These are phyloP conservation scores for Ogataea chonburiensis DNA, from an alignment of 805 yeast genomes.

Conservation along the genomic window DNA sequence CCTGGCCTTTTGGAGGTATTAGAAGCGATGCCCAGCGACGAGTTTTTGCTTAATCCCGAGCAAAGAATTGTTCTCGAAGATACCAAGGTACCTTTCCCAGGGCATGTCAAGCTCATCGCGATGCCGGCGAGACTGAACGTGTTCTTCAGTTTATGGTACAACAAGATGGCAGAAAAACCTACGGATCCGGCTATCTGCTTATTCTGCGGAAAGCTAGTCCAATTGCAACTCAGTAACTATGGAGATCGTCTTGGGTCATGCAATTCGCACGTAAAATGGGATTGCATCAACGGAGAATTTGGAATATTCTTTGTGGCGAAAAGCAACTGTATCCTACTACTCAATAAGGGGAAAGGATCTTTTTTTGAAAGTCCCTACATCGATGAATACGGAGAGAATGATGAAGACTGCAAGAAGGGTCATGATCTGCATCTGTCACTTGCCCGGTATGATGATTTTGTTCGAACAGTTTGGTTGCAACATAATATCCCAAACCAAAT, in stretches of 20 bases:
- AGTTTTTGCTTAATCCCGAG: constrained; percentile 14
- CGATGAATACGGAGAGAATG: constrained; percentile 83
- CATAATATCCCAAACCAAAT: constrained; percentile 76
- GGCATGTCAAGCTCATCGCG: constrained; percentile 54
- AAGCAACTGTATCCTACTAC: constrained; percentile 58
- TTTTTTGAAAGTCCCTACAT: constrained; percentile 81
- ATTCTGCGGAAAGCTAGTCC: constrained; percentile 70
- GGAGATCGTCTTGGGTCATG: constrained; percentile 72
- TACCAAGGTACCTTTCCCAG: constrained; percentile 57
- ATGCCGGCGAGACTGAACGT: constrained; percentile 67
- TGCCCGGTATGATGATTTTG: constrained; percentile 63
- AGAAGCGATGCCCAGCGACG: constrained; percentile 13
- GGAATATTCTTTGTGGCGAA: constrained; percentile 77
- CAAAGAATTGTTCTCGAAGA: constrained; percentile 13
- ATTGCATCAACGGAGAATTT: constrained; percentile 57
- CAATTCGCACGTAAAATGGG: constrained; percentile 61
- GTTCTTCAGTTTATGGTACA: constrained; percentile 61
- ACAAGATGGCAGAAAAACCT: constrained; percentile 42
- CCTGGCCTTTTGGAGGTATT: constrained; percentile 37
- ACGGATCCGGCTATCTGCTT: constrained; percentile 85
- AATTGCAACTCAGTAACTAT: constrained; percentile 60
- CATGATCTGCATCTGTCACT: constrained; percentile 67
- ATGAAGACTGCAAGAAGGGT: constrained; percentile 68
- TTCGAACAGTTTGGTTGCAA: constrained; percentile 68
- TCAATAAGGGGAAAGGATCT: constrained; percentile 78